A percentile compares a stretch with the other conserved stretches of the same genome.
Conservation (phyloP, 2,329 filamentous ascomycete genomes). For the Allantophomopsis lycopodina region DNA sequence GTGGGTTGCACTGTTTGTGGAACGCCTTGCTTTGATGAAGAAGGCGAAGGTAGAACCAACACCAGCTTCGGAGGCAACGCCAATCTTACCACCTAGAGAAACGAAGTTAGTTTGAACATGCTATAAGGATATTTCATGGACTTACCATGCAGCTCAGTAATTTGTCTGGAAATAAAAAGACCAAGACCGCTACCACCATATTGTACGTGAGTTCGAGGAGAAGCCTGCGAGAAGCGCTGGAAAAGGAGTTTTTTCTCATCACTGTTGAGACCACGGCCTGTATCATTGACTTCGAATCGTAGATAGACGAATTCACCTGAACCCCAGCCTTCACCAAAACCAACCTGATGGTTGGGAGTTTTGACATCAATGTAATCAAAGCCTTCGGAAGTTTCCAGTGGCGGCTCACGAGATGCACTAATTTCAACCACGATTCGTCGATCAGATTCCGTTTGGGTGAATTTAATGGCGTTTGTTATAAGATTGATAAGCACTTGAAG, state of each 20-base stretch:
- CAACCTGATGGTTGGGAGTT: slow-evolving; percentile 6
- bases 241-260: slow-evolving; percentile 54
- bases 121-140: too few relatives aligned
- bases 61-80: slow-evolving; percentile 42
- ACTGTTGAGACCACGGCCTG: slow-evolving; percentile 46
- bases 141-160: slow-evolving; percentile 45
- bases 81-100: slow-evolving; percentile 35
- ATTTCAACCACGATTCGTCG: slow-evolving; percentile 37
- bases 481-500: slow-evolving; percentile 67
- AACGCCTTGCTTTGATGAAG: slow-evolving; percentile 37
- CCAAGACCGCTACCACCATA: slow-evolving; percentile 52
- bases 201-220: slow-evolving; percentile 30
- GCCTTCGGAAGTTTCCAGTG: slow-evolving; percentile 7
- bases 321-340: slow-evolving; percentile 17
- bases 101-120: too few relatives aligned
- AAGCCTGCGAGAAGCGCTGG: slow-evolving; percentile 52
- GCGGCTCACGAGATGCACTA: slow-evolving; percentile 20
- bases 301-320: slow-evolving; percentile 21
- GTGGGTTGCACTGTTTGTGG: background rate
- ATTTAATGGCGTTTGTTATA: slow-evolving; percentile 54
- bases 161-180: slow-evolving; percentile 48
- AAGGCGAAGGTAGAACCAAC: slow-evolving; percentile 49
- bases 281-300: slow-evolving; percentile 46
- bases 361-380: slow-evolving; percentile 20
- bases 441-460: slow-evolving; percentile 43